These are phyloP conservation scores for Pythium myriotylum DNA, from an alignment of 352 stramenopile genomes.

Conservation along the genomic window DNA sequence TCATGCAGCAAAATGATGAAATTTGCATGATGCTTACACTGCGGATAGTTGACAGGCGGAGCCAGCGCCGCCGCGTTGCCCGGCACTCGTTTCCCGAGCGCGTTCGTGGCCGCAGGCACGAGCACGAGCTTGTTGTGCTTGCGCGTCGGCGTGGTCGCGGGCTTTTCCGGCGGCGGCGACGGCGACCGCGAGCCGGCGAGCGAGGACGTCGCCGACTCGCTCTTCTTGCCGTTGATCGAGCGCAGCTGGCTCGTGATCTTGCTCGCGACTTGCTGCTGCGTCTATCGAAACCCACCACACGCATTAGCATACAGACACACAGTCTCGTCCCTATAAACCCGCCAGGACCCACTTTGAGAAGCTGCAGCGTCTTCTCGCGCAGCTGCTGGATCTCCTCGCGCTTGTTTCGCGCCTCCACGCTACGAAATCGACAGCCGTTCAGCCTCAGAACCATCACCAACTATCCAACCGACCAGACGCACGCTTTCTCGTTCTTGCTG, in stretches of 20 bases:
- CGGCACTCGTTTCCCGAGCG: slow-evolving; percentile 16
- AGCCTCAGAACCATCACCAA: background rate
- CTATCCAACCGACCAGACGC: background rate
- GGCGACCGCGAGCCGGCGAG: slow-evolving; percentile 6
- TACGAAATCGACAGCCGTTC: background rate
- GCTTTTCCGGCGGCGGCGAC: slow-evolving; percentile 4
- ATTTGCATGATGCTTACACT: slow-evolving; percentile 1
- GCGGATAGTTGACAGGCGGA: slow-evolving; percentile 4
- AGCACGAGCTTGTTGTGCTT: slow-evolving; percentile 22
- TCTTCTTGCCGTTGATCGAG: slow-evolving; percentile 4
- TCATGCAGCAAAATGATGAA: background rate
- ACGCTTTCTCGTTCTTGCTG: background rate
- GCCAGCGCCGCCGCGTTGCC: background rate
- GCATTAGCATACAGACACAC: background rate
- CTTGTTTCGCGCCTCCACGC: slow-evolving; percentile 1
- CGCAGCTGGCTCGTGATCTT: slow-evolving; percentile 21
- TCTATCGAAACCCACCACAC: slow-evolving; percentile 2
- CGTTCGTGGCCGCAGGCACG: slow-evolving; percentile 2
- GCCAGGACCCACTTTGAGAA: slow-evolving; percentile 4
- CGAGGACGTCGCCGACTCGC: background rate
- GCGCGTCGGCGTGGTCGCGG: background rate
- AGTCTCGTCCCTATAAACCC: background rate
- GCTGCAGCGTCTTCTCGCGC: slow-evolving; percentile 17
- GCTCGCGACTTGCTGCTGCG: slow-evolving; percentile 15
- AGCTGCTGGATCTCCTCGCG: slow-evolving; percentile 22